phyloP scores from a whole-genome alignment of 2,329 filamentous ascomycete species.

The Knoxdaviesia capensis region DNA sequence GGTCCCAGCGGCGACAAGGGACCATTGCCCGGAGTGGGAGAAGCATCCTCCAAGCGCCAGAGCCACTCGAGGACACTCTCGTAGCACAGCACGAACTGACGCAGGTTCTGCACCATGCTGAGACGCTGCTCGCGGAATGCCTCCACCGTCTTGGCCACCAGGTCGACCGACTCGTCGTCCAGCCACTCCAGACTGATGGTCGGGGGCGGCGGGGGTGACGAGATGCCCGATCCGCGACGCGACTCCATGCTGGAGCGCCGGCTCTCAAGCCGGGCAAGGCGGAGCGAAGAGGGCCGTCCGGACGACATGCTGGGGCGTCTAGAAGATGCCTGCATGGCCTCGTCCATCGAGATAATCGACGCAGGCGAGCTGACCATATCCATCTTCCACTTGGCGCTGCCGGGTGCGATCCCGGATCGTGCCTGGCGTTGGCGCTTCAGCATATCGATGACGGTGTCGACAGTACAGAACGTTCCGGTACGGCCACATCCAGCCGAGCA shows the following conservation, averaged over 20 bases:
- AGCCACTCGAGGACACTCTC: constrained; percentile 88
- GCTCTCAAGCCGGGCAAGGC: not conserved
- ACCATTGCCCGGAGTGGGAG: no score
- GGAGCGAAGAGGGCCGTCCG: no score
- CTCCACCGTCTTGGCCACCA: constrained; percentile 73
- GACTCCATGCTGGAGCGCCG: constrained; percentile 3
- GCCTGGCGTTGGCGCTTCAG: constrained; percentile 58
- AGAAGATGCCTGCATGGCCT: constrained; percentile 2
- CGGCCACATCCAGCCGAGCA: constrained; percentile 92
- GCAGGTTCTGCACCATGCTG: constrained; percentile 90
- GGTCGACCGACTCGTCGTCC: constrained; percentile 48
- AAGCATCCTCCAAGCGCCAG: constrained; percentile 21
- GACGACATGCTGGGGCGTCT: not conserved
- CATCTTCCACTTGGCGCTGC: constrained; percentile 6
- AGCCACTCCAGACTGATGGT: constrained; percentile 39
- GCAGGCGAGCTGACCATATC: constrained; percentile 4
- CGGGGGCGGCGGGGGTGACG: constrained; percentile 5
- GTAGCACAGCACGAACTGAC: constrained; percentile 91
- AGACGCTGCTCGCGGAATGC: constrained; percentile 76
- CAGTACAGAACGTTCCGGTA: constrained; percentile 90
- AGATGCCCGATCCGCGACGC: constrained; percentile 4
- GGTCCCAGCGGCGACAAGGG: no score
- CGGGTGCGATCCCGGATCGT: no score
- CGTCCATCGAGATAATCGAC: constrained; percentile 21
- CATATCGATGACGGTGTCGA: constrained; percentile 92